A percentile compares a stretch with the other conserved stretches of the same genome.
Conservation (phyloP, 805 yeast species). For the Brettanomyces nanus region DNA sequence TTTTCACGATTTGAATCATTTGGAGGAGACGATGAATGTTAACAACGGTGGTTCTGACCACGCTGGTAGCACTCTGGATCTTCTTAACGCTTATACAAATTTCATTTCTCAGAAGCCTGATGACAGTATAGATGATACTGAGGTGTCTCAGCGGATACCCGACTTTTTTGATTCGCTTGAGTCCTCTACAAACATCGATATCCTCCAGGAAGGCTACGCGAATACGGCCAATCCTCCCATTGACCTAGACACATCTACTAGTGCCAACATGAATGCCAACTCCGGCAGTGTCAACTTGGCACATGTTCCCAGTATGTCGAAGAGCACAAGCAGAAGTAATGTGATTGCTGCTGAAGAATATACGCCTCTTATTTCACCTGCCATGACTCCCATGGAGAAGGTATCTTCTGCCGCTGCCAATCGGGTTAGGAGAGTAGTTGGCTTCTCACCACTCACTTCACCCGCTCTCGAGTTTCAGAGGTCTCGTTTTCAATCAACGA, state of each 20-base stretch:
- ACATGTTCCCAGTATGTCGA: constrained; percentile 4
- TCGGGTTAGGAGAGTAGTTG: constrained; percentile 10
- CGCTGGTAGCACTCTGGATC: neutral
- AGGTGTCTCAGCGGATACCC: neutral
- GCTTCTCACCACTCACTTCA: constrained; percentile 49
- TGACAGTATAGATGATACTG: neutral
- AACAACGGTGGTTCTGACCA: constrained; percentile 6
- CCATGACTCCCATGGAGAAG: constrained; percentile 54
- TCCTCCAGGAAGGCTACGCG: constrained; percentile 3
- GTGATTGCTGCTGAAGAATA: constrained; percentile 54
- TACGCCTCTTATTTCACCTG: constrained; percentile 74
- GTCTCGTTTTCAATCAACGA: constrained; percentile 7
- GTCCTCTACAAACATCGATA: constrained; percentile 1
- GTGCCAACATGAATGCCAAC: constrained; percentile 1
- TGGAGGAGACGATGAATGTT: constrained; percentile 9
- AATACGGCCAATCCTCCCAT: constrained; percentile 4
- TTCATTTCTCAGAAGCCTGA: neutral
- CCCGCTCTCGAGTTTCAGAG: constrained; percentile 53
- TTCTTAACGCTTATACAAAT: constrained; percentile 1
- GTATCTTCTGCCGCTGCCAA: constrained; percentile 7
- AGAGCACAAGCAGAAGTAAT: constrained; percentile 7
- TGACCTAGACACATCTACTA: neutral
- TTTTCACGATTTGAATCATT: constrained; percentile 15
- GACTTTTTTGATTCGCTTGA: neutral
- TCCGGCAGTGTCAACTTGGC: constrained; percentile 2